Evolutionary conservation across 1,139 yeast species (phyloP).

Genomic region (Yamadazyma triangularis): DNA sequence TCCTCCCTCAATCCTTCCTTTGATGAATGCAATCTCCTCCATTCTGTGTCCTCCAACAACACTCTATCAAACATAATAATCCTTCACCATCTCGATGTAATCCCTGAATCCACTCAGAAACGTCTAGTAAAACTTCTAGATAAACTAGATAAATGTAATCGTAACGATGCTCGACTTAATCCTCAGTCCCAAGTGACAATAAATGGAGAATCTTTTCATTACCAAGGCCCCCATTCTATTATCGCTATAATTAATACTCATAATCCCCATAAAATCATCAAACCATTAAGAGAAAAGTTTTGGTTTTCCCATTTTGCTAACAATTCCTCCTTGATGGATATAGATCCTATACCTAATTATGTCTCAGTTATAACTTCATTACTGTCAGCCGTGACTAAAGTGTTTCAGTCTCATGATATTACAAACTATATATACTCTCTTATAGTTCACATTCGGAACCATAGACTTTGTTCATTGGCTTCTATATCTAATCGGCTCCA

Average conservation of each 20-base stretch:
- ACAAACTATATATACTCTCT: conserved; percentile 36
- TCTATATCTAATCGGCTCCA: conserved; percentile 34
- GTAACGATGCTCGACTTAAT: conserved; percentile 15
- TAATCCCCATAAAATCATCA: neutral
- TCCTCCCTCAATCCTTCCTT: no score
- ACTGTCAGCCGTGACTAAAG: conserved; percentile 10
- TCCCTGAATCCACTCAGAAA: conserved; percentile 20
- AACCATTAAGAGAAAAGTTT: conserved; percentile 30
- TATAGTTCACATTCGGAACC: conserved; percentile 35
- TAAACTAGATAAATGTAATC: conserved; percentile 28
- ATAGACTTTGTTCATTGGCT: conserved; percentile 36
- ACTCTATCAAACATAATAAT: no score
- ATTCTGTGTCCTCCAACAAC: no score
- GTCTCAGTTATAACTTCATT: conserved; percentile 1
- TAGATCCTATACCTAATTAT: conserved; percentile 3
- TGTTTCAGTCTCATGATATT: conserved; percentile 34
- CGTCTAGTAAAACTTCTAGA: conserved; percentile 24
- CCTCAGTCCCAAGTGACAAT: conserved; percentile 8
- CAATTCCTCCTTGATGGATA: neutral
- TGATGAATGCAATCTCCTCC: no score
- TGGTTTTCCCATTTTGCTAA: conserved; percentile 23
- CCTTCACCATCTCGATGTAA: no score
- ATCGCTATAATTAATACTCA: conserved; percentile 10
- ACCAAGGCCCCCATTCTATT: conserved; percentile 22
- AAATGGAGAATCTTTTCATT: conserved; percentile 11